Percentiles rank a stretch among this genome's conserved stretches.
These are phyloP conservation scores for Thielaviopsis populi DNA, from an alignment of 2,329 filamentous ascomycete species.

Conservation along the genomic window DNA sequence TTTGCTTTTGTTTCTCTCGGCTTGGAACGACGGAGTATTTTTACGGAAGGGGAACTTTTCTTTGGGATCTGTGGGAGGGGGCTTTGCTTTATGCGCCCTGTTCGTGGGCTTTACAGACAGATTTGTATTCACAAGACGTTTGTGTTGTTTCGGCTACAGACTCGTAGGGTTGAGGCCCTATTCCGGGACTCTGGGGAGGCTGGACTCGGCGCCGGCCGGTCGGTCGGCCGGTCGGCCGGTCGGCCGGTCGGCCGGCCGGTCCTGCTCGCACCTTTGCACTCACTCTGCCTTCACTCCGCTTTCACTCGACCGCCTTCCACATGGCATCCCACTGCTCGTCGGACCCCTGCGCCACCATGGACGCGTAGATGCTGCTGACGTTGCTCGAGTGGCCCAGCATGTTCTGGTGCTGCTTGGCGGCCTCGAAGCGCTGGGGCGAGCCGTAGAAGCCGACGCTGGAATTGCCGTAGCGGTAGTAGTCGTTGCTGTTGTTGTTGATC, in stretches of 20 bases:
- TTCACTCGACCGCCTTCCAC: slow-evolving; percentile 25
- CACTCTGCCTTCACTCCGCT: background rate
- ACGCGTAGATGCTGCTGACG: slow-evolving; percentile 21
- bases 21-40: background rate
- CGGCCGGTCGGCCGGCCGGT: no score
- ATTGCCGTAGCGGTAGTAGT: slow-evolving; percentile 25
- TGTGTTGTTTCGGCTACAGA: no score
- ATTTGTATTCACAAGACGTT: no score
- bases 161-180: no score
- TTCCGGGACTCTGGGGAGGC: no score
- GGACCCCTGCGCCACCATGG: slow-evolving; percentile 13
- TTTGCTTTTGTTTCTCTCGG: background rate
- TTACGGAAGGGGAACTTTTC: background rate
- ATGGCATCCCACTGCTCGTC: slow-evolving; percentile 20
- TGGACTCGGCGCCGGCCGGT: no score
- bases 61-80: background rate
- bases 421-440: slow-evolving; percentile 24
- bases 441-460: slow-evolving; percentile 25
- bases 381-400: slow-evolving; percentile 23
- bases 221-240: no score
- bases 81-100: background rate
- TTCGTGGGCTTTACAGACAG: no score
- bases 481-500: slow-evolving; percentile 19
- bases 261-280: no score
- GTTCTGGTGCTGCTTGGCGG: slow-evolving; percentile 24